Base-by-base conservation (phyloP, 169 alveolate genomes). In the Plasmodium sp. region DNA sequence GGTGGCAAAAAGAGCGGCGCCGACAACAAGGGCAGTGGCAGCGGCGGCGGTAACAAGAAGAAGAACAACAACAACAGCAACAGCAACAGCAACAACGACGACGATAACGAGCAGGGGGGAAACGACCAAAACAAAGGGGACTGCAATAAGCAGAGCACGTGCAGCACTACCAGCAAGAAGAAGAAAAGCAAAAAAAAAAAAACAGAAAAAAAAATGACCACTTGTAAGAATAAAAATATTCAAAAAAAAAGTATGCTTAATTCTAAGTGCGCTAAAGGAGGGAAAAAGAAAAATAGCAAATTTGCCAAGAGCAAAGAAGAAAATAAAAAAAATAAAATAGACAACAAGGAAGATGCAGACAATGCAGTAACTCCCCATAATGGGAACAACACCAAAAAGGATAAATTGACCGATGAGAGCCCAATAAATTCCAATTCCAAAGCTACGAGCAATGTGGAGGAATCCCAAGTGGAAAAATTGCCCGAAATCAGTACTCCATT, bases 401-500 rank as follows among this genome's bases (percentile, higher is more conserved):
- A 72, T 22, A 84, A 71, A 41, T 67, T 67, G 43, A 22, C 3
- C 39, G 27, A 18, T 67, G 39, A 67, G 12, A 43, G 18, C n/a
- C 45, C 18, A 7, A 51, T 41, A n/a, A 56, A 27, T 83, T 33
- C 43, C 36, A 56, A 27, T 83, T 33, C 43, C 36, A 33, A 75
- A 33, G 54, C 33, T 84, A 33, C 27, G 43, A 31, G 16, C 43
- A 81, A n/a, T 71, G 9, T 14, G 10, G 56, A 71, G 5, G 36
- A 67, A 67, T 22, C 16, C 5, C 33, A 22, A 18, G 27, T 5
- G 34, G 82, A 86, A 54, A 79, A 75, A 75, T n/a, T 31, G 12
- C 14, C 39, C 18, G 43, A 51, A 36, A 5, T 16, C 56, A 77
- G 88, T 71, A 71, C 16, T n/a, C 10, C 93, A 74, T 86, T 86